phyloP scores from a whole-genome alignment of 164 flowering plant species.

The Cinnamomum micranthum region DNA sequence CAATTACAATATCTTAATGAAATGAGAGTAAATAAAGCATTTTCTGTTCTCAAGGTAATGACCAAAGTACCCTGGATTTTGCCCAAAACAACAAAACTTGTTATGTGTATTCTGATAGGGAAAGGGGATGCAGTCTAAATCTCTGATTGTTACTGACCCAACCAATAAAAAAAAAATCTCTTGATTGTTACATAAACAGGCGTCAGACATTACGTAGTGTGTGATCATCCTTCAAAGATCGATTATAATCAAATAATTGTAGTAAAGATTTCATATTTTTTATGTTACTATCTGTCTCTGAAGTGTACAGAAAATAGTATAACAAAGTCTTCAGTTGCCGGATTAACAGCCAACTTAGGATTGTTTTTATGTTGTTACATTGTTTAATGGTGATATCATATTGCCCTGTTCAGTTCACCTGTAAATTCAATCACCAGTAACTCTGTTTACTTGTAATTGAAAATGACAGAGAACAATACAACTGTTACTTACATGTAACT shows the following conservation, averaged over 20 bases:
- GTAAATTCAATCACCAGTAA: too few species aligned
- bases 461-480: too few species aligned
- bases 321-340: too few species aligned
- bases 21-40: conserved; percentile 2
- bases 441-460: too few species aligned
- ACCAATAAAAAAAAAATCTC: neutral
- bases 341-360: too few species aligned
- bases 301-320: too few species aligned
- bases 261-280: too few species aligned
- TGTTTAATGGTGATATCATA: too few species aligned
- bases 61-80: neutral
- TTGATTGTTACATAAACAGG: neutral
- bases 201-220: neutral
- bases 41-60: neutral
- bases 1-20: neutral
- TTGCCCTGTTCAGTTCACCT: too few species aligned
- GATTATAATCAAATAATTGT: neutral
- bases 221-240: neutral
- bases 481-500: too few species aligned
- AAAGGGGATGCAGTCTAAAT: neutral
- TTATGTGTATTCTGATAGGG: neutral
- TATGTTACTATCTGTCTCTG: too few species aligned
- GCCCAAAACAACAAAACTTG: neutral
- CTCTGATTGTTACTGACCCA: neutral
- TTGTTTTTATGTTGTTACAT: too few species aligned